Percentiles rank a stretch among this genome's conserved stretches.
phyloP scores from a whole-genome alignment of 768 basidiomycete genomes.

The Gloeophyllum trabeum region DNA sequence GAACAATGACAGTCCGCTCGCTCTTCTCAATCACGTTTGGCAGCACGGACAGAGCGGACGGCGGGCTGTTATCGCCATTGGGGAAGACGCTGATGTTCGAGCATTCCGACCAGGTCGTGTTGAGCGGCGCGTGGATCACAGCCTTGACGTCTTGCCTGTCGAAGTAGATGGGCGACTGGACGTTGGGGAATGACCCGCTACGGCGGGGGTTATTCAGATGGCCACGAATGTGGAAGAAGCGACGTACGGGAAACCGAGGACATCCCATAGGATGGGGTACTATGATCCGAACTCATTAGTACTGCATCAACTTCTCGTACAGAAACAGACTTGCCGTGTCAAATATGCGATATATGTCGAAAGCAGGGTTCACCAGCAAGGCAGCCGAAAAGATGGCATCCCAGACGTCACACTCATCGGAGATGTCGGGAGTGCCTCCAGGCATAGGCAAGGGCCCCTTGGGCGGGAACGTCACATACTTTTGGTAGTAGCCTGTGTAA shows the following conservation, averaged over 20 bases:
- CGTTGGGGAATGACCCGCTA: slow-evolving; percentile 22
- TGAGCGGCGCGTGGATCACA: slow-evolving; percentile 58
- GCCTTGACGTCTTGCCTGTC: slow-evolving; percentile 54
- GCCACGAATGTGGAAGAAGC: background rate
- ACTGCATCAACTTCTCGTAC: background rate
- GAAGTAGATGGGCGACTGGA: slow-evolving; percentile 60
- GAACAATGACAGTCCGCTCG: slow-evolving; percentile 53
- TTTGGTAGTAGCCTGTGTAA: slow-evolving; percentile 50
- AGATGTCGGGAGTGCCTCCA: slow-evolving; percentile 33
- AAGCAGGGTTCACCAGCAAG: slow-evolving; percentile 56
- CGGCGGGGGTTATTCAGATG: slow-evolving; percentile 33
- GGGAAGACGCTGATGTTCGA: slow-evolving; percentile 50
- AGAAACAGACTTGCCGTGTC: slow-evolving; percentile 33
- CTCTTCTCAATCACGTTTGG: slow-evolving; percentile 72
- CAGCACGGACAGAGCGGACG: slow-evolving; percentile 52
- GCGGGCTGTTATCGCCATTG: slow-evolving; percentile 45
- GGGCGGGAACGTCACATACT: slow-evolving; percentile 60
- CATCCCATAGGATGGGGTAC: slow-evolving; percentile 67
- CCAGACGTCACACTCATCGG: slow-evolving; percentile 58
- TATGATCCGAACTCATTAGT: slow-evolving; percentile 3
- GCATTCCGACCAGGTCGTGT: slow-evolving; percentile 56
- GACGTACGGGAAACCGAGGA: slow-evolving; percentile 68
- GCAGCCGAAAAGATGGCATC: slow-evolving; percentile 52
- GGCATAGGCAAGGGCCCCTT: slow-evolving; percentile 57
- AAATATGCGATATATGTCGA: slow-evolving; percentile 70